phyloP scores from a whole-genome alignment of 164 flowering plant species.

The Liriodendron chinense region DNA sequence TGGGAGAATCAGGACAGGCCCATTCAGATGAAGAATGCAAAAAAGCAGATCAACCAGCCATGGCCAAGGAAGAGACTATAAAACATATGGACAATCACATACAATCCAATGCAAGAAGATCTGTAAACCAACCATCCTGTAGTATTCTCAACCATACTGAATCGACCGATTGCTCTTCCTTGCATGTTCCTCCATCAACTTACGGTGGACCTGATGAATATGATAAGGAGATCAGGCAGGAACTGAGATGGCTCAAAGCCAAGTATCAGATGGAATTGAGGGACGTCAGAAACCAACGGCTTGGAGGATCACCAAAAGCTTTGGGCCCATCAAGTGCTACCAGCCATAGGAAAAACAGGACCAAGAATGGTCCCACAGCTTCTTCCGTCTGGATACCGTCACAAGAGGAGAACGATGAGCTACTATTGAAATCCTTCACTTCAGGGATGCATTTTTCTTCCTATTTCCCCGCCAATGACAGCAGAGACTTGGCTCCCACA shows the following conservation, averaged over 20 bases:
- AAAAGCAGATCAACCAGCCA: slow-evolving; percentile 11
- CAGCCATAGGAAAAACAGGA: slow-evolving; percentile 14
- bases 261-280: slow-evolving; percentile 69
- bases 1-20: slow-evolving; percentile 34
- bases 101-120: slow-evolving; percentile 21
- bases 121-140: slow-evolving; percentile 2
- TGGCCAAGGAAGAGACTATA: slow-evolving; percentile 23
- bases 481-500: not conserved
- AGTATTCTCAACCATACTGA: not conserved
- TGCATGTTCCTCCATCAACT: slow-evolving; percentile 11
- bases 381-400: slow-evolving; percentile 10
- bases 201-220: slow-evolving; percentile 31
- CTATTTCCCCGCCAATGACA: slow-evolving; percentile 3
- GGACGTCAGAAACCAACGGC: slow-evolving; percentile 49
- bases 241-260: slow-evolving; percentile 84
- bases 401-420: slow-evolving; percentile 18
- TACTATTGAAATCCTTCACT: slow-evolving; percentile 18
- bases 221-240: slow-evolving; percentile 67
- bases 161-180: not conserved
- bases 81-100: slow-evolving; percentile 12
- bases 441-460: slow-evolving; percentile 21
- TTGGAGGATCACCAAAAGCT: slow-evolving; percentile 28
- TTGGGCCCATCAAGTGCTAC: slow-evolving; percentile 5
- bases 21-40: slow-evolving; percentile 36
- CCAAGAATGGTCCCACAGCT: slow-evolving; percentile 4